Conservation (phyloP, 352 stramenopile genomes). For the Elongisporangium undulatum region DNA sequence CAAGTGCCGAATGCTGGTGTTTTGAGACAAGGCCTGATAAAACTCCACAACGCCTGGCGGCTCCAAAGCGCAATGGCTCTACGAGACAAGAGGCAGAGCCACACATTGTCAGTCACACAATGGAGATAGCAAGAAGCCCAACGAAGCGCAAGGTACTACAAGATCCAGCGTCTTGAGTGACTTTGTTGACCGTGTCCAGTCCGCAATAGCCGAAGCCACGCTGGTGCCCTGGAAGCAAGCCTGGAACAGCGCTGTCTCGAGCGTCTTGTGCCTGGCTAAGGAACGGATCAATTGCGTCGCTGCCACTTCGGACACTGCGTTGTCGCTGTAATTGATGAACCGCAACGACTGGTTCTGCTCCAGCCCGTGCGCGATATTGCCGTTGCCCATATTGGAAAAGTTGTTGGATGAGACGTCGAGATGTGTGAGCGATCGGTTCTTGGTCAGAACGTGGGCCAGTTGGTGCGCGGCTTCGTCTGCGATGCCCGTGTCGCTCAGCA, state of each 20-base stretch:
- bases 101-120: not conserved
- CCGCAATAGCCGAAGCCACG: constrained; percentile 24
- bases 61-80: constrained; percentile 68
- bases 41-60: constrained; percentile 53
- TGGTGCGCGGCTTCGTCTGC: constrained; percentile 40
- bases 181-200: constrained; percentile 18
- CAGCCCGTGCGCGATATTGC: constrained; percentile 40
- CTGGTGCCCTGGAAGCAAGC: constrained; percentile 38
- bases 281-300: constrained; percentile 31
- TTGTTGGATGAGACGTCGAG: constrained; percentile 51
- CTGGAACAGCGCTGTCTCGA: constrained; percentile 54
- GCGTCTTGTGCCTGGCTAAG: constrained; percentile 19
- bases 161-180: constrained; percentile 48
- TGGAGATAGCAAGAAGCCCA: not conserved
- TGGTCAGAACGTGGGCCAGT: constrained; percentile 34
- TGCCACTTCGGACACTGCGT: constrained; percentile 34
- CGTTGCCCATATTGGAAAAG: constrained; percentile 29
- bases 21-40: constrained; percentile 47
- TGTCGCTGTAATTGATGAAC: constrained; percentile 56
- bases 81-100: constrained; percentile 1
- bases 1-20: constrained; percentile 37
- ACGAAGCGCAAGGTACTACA: constrained; percentile 29
- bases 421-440: constrained; percentile 46
- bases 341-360: constrained; percentile 38
- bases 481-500: constrained; percentile 59